Conservation (phyloP, 176 grass and related monocot genomes). For the Eragrostis nindensis region DNA sequence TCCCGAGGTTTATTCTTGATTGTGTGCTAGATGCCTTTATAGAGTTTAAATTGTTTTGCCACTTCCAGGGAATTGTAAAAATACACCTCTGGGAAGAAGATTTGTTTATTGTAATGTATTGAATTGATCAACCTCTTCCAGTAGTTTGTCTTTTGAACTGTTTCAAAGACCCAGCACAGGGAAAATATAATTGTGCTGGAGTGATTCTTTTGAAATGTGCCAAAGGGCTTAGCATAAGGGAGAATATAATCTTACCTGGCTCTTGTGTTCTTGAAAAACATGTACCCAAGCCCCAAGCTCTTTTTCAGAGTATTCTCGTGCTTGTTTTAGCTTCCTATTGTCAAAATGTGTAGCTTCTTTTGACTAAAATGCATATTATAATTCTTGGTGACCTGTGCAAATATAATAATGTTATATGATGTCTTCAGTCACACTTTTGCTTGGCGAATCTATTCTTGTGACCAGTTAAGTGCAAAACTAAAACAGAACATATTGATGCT, state of each 20-base stretch:
- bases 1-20: not conserved
- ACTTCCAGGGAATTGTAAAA: not conserved
- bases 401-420: not conserved
- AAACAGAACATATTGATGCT: not conserved
- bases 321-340: not conserved
- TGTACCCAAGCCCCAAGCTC: not conserved
- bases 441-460: not conserved
- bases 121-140: not conserved
- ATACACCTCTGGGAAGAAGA: too few species aligned
- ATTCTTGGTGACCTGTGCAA: not conserved
- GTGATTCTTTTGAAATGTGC: not conserved
- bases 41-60: not conserved
- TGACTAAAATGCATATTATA: not conserved
- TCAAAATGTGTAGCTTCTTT: not conserved
- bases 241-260: not conserved
- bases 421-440: constrained; percentile 10
- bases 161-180: too few species aligned
- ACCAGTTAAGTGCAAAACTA: not conserved
- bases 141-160: not conserved
- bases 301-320: not conserved
- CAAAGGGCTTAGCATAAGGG: not conserved
- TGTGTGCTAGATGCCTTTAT: not conserved
- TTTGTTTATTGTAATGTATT: not conserved
- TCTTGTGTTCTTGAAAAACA: not conserved
- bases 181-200: too few species aligned